These are phyloP conservation scores for Diaporthe aspalathi DNA, from an alignment of 2,329 filamentous ascomycete genomes.

Conservation along the genomic window DNA sequence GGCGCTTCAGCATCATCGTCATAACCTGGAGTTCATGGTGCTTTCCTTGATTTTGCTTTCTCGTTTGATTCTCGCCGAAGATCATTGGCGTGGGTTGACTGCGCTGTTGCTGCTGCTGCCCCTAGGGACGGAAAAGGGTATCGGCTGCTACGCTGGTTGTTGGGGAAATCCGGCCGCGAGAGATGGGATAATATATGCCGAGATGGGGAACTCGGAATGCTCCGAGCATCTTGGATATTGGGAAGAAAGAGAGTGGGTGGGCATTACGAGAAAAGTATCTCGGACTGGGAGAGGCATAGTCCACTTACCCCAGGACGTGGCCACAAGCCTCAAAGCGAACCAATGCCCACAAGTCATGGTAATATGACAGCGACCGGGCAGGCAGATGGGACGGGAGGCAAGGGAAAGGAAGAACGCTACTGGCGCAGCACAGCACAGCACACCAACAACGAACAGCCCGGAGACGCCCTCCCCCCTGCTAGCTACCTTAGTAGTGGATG, in stretches of 20 bases:
- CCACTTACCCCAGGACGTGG: not conserved
- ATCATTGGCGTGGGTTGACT: not conserved
- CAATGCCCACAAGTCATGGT: not conserved
- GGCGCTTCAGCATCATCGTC: slow-evolving; percentile 21
- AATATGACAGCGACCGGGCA: not conserved
- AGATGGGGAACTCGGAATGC: not conserved
- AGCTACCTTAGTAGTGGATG: not conserved
- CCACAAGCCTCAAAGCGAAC: not conserved
- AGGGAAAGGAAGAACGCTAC: not conserved
- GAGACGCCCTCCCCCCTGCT: not conserved
- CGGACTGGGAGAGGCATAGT: not conserved
- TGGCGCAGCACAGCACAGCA: slow-evolving; percentile 16
- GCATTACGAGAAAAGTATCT: not conserved
- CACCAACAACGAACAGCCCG: not conserved
- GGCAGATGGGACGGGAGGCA: not conserved
- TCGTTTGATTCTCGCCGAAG: not conserved
- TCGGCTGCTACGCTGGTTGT: not conserved
- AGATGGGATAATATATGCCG: not conserved
- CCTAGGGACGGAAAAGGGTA: not conserved
- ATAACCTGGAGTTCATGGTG: slow-evolving; percentile 24
- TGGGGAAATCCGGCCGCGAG: not conserved
- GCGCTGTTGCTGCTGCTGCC: not conserved
- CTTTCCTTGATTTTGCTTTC: not conserved
- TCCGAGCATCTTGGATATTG: slow-evolving; percentile 20
- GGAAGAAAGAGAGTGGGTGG: not conserved